A percentile compares a stretch with the other conserved stretches of the same genome.
Conservation (phyloP, 768 basidiomycete genomes). For the Boletales sp. region DNA sequence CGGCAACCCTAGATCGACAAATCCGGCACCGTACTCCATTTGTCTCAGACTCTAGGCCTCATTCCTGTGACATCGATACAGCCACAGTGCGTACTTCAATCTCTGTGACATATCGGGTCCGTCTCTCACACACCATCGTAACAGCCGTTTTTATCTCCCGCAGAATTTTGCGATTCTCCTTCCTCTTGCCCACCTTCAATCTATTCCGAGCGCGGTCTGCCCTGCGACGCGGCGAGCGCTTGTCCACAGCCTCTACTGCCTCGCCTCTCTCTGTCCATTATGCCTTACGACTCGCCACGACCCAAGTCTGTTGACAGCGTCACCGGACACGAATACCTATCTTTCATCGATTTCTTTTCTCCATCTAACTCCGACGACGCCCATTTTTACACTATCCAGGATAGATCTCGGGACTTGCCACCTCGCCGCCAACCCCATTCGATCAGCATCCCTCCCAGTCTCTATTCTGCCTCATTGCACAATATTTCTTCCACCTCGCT, state of each 20-base stretch:
- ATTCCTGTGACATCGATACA: conserved; percentile 19
- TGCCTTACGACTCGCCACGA: conserved; percentile 19
- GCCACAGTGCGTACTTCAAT: conserved; percentile 15
- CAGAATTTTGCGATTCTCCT: not conserved
- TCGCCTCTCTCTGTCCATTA: conserved; percentile 17
- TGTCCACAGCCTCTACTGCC: conserved; percentile 29
- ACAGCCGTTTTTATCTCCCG: conserved; percentile 17
- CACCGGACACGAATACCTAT: conserved; percentile 36
- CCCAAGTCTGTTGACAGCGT: conserved; percentile 15
- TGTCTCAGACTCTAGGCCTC: conserved; percentile 6
- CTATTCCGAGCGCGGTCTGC: conserved; percentile 29
- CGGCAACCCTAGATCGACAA: conserved; percentile 13
- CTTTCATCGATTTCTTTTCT: conserved; percentile 48
- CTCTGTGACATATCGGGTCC: not conserved
- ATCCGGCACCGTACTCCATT: conserved; percentile 6
- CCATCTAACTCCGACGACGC: conserved; percentile 18
- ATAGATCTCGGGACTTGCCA: not conserved
- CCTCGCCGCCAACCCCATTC: conserved; percentile 16
- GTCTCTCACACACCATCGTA: conserved; percentile 11
- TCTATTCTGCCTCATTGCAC: conserved; percentile 13
- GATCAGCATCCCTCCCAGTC: conserved; percentile 17
- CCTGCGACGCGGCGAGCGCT: conserved; percentile 26
- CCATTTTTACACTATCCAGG: conserved; percentile 2
- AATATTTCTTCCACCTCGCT: conserved; percentile 24
- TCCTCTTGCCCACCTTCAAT: conserved; percentile 12